Evolutionary conservation across 805 yeast genomes (phyloP).

Genomic region (Diddensiella transvaalensis): DNA sequence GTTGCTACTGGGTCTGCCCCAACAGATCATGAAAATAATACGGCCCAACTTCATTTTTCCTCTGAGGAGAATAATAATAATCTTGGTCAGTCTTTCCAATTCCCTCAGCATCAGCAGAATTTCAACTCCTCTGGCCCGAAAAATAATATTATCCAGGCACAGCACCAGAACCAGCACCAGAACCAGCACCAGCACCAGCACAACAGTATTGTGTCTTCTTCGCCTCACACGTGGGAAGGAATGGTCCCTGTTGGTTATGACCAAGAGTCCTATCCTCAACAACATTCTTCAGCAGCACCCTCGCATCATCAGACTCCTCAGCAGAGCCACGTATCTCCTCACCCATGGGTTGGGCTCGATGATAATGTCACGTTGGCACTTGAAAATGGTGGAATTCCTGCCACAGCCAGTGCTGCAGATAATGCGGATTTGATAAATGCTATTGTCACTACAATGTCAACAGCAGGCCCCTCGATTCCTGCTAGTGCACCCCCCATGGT

Average conservation of each 20-base stretch:
- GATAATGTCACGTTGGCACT: slow-evolving; percentile 4
- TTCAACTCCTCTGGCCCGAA: neutral
- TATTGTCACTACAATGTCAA: slow-evolving; percentile 2
- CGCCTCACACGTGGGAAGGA: slow-evolving; percentile 7
- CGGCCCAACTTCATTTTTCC: neutral
- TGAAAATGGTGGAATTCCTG: slow-evolving; percentile 6
- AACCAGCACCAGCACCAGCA: neutral
- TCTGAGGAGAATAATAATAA: neutral
- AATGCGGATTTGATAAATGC: slow-evolving; percentile 1
- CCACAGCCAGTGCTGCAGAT: slow-evolving; percentile 1
- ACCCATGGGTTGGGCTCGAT: slow-evolving; percentile 5
- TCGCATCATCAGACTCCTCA: neutral
- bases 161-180: neutral
- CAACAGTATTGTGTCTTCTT: neutral
- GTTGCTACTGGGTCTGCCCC: slow-evolving; percentile 5
- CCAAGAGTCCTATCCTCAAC: neutral
- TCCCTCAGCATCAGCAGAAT: neutral
- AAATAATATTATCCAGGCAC: neutral
- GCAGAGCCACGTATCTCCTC: neutral
- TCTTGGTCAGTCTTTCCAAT: neutral
- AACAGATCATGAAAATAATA: neutral
- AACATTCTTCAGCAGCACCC: neutral
- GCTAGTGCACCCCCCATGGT: neutral
- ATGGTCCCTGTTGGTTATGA: slow-evolving; percentile 9
- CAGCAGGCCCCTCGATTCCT: neutral